Evolutionary conservation across 1,284 basidiomycete genomes (phyloP).

Genomic region (Anthracocystis setariae): DNA sequence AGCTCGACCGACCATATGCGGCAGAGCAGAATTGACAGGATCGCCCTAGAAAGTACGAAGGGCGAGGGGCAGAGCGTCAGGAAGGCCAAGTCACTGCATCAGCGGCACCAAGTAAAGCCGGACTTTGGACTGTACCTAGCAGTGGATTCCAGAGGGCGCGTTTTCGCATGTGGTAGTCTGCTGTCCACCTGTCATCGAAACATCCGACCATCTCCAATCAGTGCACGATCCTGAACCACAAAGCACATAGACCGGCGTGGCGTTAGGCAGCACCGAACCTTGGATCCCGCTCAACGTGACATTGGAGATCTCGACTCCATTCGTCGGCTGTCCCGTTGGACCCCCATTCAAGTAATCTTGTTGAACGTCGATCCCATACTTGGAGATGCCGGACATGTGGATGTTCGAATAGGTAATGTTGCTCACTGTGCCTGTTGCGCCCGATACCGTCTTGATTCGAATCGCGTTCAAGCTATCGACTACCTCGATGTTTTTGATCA

Average conservation of each 20-base stretch:
- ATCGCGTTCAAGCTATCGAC: conserved; percentile 26
- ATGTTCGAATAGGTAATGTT: conserved; percentile 37
- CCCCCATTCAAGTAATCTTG: conserved; percentile 41
- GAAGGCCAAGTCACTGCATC: too few species aligned
- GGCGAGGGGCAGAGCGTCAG: too few species aligned
- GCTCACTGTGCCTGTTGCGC: conserved; percentile 30
- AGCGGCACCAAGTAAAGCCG: not conserved
- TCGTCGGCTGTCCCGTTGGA: conserved; percentile 22
- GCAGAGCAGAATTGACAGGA: too few species aligned
- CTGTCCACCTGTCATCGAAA: conserved; percentile 17
- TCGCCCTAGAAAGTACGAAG: too few species aligned
- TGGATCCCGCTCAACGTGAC: conserved; percentile 21
- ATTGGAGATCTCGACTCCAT: conserved; percentile 38
- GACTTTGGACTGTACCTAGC: conserved; percentile 2
- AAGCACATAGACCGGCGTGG: conserved; percentile 18
- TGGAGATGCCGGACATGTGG: conserved; percentile 15
- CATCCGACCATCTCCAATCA: conserved; percentile 21
- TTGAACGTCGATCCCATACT: conserved; percentile 36
- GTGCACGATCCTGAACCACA: conserved; percentile 28
- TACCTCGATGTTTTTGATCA: conserved; percentile 19
- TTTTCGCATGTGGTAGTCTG: conserved; percentile 18
- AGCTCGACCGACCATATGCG: too few species aligned
- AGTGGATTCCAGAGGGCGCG: conserved; percentile 10
- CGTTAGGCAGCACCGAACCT: conserved; percentile 19
- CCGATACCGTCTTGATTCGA: conserved; percentile 42